phyloP scores from a whole-genome alignment of 768 basidiomycete species.

The Rhizopogon vulgaris region DNA sequence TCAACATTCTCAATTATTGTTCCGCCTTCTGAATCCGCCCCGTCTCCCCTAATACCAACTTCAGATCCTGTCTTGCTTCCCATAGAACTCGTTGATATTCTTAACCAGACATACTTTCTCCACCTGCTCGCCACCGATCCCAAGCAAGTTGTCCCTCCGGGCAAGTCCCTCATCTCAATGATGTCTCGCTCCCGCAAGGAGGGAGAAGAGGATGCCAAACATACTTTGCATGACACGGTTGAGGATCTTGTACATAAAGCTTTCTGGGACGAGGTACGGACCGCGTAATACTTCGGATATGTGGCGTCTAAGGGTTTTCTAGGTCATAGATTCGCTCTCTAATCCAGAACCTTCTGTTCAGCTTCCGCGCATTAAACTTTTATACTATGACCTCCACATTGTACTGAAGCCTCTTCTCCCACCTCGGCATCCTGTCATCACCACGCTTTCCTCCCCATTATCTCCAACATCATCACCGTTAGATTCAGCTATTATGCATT shows the following conservation, averaged over 20 bases:
- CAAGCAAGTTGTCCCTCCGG: slow-evolving; percentile 53
- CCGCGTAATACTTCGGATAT: slow-evolving; percentile 5
- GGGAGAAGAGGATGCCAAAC: slow-evolving; percentile 12
- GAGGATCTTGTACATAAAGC: slow-evolving; percentile 47
- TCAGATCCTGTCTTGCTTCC: slow-evolving; percentile 34
- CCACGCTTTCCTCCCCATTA: slow-evolving; percentile 49
- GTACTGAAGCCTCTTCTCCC: slow-evolving; percentile 56
- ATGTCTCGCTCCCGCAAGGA: slow-evolving; percentile 30
- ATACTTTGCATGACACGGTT: slow-evolving; percentile 42
- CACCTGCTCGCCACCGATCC: slow-evolving; percentile 65
- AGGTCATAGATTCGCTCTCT: slow-evolving; percentile 56
- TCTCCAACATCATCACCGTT: slow-evolving; percentile 67
- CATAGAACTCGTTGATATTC: slow-evolving; percentile 44
- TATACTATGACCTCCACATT: slow-evolving; percentile 49
- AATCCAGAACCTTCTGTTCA: slow-evolving; percentile 54
- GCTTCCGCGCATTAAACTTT: slow-evolving; percentile 48
- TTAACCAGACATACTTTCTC: slow-evolving; percentile 60
- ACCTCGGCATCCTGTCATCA: slow-evolving; percentile 40
- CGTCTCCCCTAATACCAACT: slow-evolving; percentile 16
- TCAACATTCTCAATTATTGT: slow-evolving; percentile 10
- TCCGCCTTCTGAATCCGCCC: slow-evolving; percentile 7
- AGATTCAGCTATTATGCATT: slow-evolving; percentile 45
- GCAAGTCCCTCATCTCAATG: slow-evolving; percentile 67
- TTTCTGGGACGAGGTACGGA: slow-evolving; percentile 69
- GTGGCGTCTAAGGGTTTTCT: slow-evolving; percentile 15